Conservation (phyloP, 768 basidiomycete genomes). For the Plicaturopsis crispa region DNA sequence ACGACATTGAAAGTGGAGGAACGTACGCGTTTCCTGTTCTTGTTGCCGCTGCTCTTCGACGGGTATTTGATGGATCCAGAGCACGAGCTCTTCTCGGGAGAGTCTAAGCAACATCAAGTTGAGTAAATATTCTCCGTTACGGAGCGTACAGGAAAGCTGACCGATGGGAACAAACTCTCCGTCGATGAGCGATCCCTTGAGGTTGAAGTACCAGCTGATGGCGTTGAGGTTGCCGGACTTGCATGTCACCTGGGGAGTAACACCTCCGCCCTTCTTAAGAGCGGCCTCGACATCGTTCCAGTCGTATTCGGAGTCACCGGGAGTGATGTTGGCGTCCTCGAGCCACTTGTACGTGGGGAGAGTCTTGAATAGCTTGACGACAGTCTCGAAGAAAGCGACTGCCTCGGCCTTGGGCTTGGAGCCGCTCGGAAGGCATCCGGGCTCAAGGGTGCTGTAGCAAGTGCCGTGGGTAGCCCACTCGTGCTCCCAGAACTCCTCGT, state of each 20-base stretch:
- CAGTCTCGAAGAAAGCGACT: conserved; percentile 52
- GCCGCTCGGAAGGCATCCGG: conserved; percentile 50
- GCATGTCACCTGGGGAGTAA: conserved; percentile 44
- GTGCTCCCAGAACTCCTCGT: conserved; percentile 69
- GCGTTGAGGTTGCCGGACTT: conserved; percentile 24
- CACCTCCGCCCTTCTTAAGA: conserved; percentile 50
- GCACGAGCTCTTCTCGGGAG: conserved; percentile 43
- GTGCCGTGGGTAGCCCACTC: conserved; percentile 71
- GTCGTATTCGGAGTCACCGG: conserved; percentile 49
- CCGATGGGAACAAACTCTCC: conserved; percentile 55
- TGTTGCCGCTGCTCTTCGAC: no score
- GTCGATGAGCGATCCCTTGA: conserved; percentile 58
- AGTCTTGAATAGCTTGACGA: conserved; percentile 22
- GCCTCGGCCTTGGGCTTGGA: conserved; percentile 59
- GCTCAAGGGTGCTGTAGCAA: conserved; percentile 42
- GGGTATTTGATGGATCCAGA: conserved; percentile 54
- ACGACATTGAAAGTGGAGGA: no score
- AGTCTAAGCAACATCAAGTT: conserved; percentile 30
- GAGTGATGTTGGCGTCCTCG: conserved; percentile 62
- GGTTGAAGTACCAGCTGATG: conserved; percentile 59
- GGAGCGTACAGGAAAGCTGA: no score
- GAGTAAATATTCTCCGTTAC: no score
- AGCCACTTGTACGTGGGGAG: conserved; percentile 76
- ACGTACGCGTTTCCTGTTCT: no score
- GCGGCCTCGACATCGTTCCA: conserved; percentile 44